Conservation (phyloP, 331 rosid genomes). For the Acacia pycnantha region DNA sequence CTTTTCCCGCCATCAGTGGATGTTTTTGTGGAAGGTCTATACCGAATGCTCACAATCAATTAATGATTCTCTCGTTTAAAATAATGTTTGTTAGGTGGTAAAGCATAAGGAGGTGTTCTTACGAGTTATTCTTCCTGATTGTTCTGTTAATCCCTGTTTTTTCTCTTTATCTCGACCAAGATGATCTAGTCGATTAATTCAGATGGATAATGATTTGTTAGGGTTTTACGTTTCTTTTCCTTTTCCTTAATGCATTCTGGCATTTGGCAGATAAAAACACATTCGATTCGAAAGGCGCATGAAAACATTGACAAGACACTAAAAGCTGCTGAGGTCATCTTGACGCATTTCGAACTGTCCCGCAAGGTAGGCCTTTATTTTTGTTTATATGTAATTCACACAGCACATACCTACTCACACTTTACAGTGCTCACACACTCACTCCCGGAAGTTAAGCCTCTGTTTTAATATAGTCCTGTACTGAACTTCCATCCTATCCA, state of each 20-base stretch:
- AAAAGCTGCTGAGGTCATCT: constrained; percentile 68
- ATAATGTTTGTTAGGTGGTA: too few relatives aligned
- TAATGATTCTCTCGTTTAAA: not conserved
- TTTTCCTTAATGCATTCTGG: not conserved
- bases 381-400: not conserved
- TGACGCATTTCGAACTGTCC: constrained; percentile 72
- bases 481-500: constrained; percentile 4
- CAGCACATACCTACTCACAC: not conserved
- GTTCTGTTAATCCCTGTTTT: constrained; percentile 7
- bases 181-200: constrained; percentile 15
- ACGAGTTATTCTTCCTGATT: not conserved
- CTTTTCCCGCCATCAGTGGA: not conserved
- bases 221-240: constrained; percentile 20
- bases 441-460: not conserved
- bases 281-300: constrained; percentile 85
- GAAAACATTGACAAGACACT: constrained; percentile 90
- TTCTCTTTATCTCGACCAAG: not conserved
- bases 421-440: not conserved
- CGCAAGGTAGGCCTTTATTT: constrained; percentile 59
- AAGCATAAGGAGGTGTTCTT: constrained; percentile 6
- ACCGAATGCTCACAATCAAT: not conserved
- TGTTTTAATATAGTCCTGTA: not conserved
- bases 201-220: constrained; percentile 1
- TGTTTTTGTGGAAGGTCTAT: not conserved
- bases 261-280: constrained; percentile 70